Evolutionary conservation across 129 eudicot genomes (phyloP).

Genomic region (Chrysanthemum seticuspe): DNA sequence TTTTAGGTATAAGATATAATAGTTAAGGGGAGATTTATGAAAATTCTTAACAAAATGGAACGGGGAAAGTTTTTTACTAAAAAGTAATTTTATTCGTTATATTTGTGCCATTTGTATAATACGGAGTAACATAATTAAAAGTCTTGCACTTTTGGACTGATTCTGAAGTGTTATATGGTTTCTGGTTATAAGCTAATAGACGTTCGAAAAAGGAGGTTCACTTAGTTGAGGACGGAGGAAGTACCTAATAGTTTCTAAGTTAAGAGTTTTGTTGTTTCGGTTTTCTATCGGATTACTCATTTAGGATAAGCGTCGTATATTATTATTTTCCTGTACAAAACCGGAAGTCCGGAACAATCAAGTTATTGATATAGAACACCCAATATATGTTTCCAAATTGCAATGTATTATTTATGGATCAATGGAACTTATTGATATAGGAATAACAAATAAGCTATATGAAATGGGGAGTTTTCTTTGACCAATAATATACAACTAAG

Average conservation of each 20-base stretch:
- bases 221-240: background rate
- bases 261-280: background rate
- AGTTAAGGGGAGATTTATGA: too few relatives aligned
- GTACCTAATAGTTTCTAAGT: background rate
- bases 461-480: background rate
- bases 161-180: conserved; percentile 13
- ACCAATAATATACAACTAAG: background rate
- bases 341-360: background rate
- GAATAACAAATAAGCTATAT: conserved; percentile 2
- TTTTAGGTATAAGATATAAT: too few relatives aligned
- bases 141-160: background rate
- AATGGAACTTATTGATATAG: conserved; percentile 6
- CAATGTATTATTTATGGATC: background rate
- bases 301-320: background rate
- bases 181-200: conserved; percentile 9
- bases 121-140: background rate
- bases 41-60: too few relatives aligned
- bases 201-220: background rate
- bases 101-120: too few relatives aligned
- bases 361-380: background rate
- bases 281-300: background rate
- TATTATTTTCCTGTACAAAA: background rate
- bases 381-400: background rate
- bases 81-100: too few relatives aligned
- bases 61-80: too few relatives aligned